Percentiles rank a stretch among this genome's conserved stretches.
phyloP scores from a whole-genome alignment of 257 asterid species.

The Solanum corneliomulleri region DNA sequence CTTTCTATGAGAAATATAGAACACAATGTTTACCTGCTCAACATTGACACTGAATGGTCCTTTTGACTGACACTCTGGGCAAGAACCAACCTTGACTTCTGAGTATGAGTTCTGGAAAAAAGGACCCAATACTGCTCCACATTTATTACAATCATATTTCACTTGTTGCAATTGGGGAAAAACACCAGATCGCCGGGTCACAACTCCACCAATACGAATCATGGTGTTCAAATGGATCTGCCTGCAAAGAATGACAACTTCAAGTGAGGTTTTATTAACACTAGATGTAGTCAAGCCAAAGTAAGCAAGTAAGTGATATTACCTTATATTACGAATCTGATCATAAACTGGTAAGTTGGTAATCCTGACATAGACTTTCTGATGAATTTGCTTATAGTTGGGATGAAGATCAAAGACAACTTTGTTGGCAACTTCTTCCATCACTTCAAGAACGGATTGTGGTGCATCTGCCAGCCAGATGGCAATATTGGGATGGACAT shows the following conservation, averaged over 20 bases:
- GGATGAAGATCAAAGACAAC: constrained; percentile 76
- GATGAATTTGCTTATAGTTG: constrained; percentile 82
- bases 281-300: neutral
- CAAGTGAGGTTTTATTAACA: neutral
- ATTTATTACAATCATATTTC: constrained; percentile 81
- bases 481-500: constrained; percentile 82
- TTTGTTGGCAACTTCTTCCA: constrained; percentile 96
- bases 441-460: constrained; percentile 92
- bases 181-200: constrained; percentile 94
- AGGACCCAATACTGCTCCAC: constrained; percentile 90
- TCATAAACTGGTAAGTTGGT: constrained; percentile 93
- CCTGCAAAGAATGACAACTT: constrained; percentile 31
- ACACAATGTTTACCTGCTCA: constrained; percentile 62
- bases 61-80: constrained; percentile 92
- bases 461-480: constrained; percentile 99
- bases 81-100: constrained; percentile 96
- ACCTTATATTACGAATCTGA: constrained; percentile 96
- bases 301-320: neutral
- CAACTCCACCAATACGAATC: constrained; percentile 98
- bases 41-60: constrained; percentile 92
- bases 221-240: constrained; percentile 95
- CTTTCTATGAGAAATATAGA: neutral
- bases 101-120: constrained; percentile 96
- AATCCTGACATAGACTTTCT: constrained; percentile 74
- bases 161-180: constrained; percentile 96